These are phyloP conservation scores for Saturnispora quitensis DNA, from an alignment of 805 yeast species.

Conservation along the genomic window DNA sequence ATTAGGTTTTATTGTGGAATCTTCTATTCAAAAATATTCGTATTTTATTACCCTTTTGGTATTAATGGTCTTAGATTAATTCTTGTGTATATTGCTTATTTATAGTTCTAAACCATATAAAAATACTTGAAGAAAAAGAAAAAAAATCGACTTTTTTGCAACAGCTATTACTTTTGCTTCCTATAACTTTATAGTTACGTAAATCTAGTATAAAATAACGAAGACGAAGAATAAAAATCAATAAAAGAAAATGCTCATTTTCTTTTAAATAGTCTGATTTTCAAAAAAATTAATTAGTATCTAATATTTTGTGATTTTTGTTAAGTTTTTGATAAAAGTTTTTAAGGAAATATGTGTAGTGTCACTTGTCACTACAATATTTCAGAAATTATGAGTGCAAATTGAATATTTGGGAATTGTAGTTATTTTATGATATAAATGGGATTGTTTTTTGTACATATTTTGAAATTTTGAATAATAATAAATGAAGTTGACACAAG, in stretches of 20 bases:
- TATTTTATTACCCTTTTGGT: background rate
- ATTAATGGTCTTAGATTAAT: background rate
- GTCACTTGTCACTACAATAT: background rate
- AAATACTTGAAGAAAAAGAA: background rate
- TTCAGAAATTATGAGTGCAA: background rate
- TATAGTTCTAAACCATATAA: background rate
- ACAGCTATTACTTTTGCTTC: background rate
- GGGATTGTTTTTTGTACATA: background rate
- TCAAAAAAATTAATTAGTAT: background rate
- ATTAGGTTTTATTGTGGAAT: background rate
- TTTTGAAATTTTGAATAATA: background rate
- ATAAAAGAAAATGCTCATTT: background rate
- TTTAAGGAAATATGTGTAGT: background rate
- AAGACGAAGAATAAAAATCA: background rate
- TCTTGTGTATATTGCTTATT: conserved; percentile 1
- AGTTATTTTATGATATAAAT: background rate
- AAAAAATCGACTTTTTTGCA: background rate
- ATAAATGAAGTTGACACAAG: background rate
- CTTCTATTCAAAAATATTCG: background rate
- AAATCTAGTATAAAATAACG: background rate
- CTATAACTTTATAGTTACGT: background rate
- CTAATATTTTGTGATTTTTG: background rate
- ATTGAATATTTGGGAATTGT: background rate
- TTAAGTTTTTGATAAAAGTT: background rate
- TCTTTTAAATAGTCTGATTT: background rate